Conservation (phyloP, 495 filamentous ascomycete species). For the Aspergillus panamensis region DNA sequence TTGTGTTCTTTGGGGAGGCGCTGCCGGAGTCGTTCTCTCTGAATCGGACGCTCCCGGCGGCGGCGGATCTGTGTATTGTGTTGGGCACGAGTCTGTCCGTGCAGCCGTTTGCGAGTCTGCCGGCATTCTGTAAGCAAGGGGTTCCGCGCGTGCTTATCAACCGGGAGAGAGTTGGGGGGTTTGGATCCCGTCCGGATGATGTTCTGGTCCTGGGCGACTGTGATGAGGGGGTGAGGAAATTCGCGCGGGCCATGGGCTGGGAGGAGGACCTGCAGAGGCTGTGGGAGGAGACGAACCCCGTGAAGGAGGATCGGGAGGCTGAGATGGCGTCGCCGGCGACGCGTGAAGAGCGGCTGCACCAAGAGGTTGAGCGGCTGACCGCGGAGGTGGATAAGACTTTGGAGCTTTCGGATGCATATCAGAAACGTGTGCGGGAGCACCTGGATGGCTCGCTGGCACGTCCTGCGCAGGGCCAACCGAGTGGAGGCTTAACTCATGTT, state of each 20-base stretch:
- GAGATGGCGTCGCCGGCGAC: slow-evolving; percentile 34
- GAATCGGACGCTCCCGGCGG: slow-evolving; percentile 49
- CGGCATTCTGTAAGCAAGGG: slow-evolving; percentile 53
- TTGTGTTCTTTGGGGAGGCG: slow-evolving; percentile 94
- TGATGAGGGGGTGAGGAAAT: slow-evolving; percentile 76
- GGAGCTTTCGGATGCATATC: slow-evolving; percentile 45
- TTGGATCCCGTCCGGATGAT: slow-evolving; percentile 75
- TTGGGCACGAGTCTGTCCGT: slow-evolving; percentile 91
- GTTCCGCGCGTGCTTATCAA: slow-evolving; percentile 84
- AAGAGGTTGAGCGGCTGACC: slow-evolving; percentile 52
- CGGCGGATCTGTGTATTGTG: slow-evolving; percentile 79
- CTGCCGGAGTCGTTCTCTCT: slow-evolving; percentile 68
- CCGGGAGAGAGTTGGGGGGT: slow-evolving; percentile 72
- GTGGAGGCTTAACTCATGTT: slow-evolving; percentile 37
- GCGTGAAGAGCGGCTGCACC: slow-evolving; percentile 53
- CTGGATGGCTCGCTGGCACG: slow-evolving; percentile 23
- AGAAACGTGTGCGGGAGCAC: slow-evolving; percentile 37
- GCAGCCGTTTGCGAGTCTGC: slow-evolving; percentile 84
- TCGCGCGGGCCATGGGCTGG: slow-evolving; percentile 85
- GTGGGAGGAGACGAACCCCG: slow-evolving; percentile 56
- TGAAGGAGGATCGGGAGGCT: slow-evolving; percentile 31
- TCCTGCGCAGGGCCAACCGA: not conserved
- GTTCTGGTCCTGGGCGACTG: slow-evolving; percentile 72
- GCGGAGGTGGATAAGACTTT: slow-evolving; percentile 52
- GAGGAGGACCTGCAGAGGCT: slow-evolving; percentile 72